A percentile compares a stretch with the other conserved stretches of the same genome.
Conservation (phyloP, 2,329 filamentous ascomycete genomes). For the Tolypocladium endophyticum region DNA sequence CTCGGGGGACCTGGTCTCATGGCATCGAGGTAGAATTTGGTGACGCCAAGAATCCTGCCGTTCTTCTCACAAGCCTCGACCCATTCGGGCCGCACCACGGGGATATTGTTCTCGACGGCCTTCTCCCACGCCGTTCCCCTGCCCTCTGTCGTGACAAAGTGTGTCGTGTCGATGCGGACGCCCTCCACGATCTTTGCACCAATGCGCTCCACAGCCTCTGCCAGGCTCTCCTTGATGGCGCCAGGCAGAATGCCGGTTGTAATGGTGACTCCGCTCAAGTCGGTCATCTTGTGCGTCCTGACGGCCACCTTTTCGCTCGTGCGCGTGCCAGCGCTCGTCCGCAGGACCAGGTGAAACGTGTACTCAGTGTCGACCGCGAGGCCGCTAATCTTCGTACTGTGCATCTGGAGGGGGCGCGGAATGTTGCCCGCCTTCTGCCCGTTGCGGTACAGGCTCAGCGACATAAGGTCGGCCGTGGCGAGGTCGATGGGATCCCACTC, state of each 20-base stretch:
- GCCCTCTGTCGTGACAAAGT: constrained; percentile 95
- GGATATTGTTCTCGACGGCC: constrained; percentile 95
- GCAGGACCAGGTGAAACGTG: constrained; percentile 82
- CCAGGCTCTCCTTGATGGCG: constrained; percentile 60
- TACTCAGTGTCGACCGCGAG: constrained; percentile 96
- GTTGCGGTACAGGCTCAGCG: constrained; percentile 86
- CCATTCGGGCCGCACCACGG: constrained; percentile 94
- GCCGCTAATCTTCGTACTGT: constrained; percentile 93
- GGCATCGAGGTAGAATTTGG: constrained; percentile 92
- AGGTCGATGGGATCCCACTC: constrained; percentile 96
- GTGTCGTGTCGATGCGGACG: constrained; percentile 93
- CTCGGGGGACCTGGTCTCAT: constrained; percentile 34
- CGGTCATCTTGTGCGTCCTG: constrained; percentile 96
- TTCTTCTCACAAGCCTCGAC: constrained; percentile 91
- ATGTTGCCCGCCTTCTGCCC: constrained; percentile 95
- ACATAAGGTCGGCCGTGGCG: constrained; percentile 83
- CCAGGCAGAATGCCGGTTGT: constrained; percentile 78
- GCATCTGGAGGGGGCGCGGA: constrained; percentile 74
- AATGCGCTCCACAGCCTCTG: constrained; percentile 70
- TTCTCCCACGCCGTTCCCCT: constrained; percentile 88
- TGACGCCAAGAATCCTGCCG: constrained; percentile 84
- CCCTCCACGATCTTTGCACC: constrained; percentile 84
- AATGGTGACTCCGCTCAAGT: constrained; percentile 89
- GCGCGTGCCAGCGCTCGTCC: constrained; percentile 82
- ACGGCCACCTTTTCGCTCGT: constrained; percentile 75